Base-by-base conservation (phyloP, 805 yeast genomes). In the Nakazawaea laoshanensis region DNA sequence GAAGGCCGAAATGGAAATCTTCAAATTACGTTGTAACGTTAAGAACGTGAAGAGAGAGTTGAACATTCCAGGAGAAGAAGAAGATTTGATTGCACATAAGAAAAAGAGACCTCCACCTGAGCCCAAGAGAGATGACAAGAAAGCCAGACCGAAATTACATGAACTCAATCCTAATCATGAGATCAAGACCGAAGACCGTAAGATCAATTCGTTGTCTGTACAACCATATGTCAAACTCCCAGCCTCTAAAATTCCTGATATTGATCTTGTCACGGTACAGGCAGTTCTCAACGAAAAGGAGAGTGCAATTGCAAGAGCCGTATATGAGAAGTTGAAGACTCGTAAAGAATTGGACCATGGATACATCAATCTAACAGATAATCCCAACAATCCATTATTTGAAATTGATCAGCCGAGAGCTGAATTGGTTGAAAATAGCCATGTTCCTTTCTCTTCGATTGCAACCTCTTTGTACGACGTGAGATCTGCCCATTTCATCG, bases 161-260 rank as follows among this genome's bases (percentile, higher is more conserved):
- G 30, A 46, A 24, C 26, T 36, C 8, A 45, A 46, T 32, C 54
- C 57, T n/a, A 32, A 29, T 28, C 40, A 39, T 28, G 41, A 37
- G 20, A 29, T 39, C 1, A 45, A 33, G 14, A 16, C 21, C 4
- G 35, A 36, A 12, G 32, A 30, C 10, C 4, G 12, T 2, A 11
- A 27, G 11, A 29, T 24, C 16, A 30, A 31, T 12, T 35, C 40
- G 3, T 55, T 62, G 40, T 50, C 65, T 4, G 65, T 67, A 24
- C 89, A 84, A 49, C 87, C 94, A 16, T 83, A 87, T 59, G 94
- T 86, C 44, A 79, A 82, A 46, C 55, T 86, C 24, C 95, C 96
- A 3, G 80, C 92, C 24, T 82, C 95, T 2, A 84, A 86, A 55
- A 83, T 89, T 42, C 96, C 97, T 11, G 96, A 89, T 55, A 69